These are phyloP conservation scores for Erysimum cheiranthoides DNA, from an alignment of 345 rosid species.

Conservation along the genomic window DNA sequence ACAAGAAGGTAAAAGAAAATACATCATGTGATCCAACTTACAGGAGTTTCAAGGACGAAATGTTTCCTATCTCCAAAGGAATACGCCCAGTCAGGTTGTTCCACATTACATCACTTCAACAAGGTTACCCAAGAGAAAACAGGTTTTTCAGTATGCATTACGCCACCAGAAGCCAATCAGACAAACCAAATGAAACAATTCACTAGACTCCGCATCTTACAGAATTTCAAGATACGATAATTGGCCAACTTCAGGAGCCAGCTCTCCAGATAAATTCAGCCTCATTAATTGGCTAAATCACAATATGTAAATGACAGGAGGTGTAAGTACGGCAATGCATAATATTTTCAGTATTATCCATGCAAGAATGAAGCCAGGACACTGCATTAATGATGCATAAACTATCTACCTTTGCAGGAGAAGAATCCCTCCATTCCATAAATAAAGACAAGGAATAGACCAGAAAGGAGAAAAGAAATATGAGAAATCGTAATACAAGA, in stretches of 20 bases:
- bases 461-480: neutral
- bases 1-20: constrained; percentile 2
- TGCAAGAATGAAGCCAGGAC: constrained; percentile 10
- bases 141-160: constrained; percentile 9
- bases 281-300: constrained; percentile 67
- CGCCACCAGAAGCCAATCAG: constrained; percentile 8
- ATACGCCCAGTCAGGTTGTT: constrained; percentile 72
- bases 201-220: constrained; percentile 53
- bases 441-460: constrained; percentile 15
- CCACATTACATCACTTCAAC: constrained; percentile 89
- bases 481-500: constrained; percentile 30
- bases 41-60: constrained; percentile 68
- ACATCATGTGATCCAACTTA: constrained; percentile 52
- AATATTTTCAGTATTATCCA: neutral
- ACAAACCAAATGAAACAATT: constrained; percentile 19
- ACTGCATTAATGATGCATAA: constrained; percentile 5
- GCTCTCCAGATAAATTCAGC: constrained; percentile 79
- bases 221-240: constrained; percentile 61
- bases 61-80: constrained; percentile 83
- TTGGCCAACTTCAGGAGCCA: constrained; percentile 74
- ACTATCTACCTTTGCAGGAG: constrained; percentile 24
- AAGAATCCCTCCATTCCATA: constrained; percentile 4
- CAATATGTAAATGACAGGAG: constrained; percentile 9
- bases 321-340: constrained; percentile 20
- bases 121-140: constrained; percentile 11